Evolutionary conservation across 768 basidiomycete genomes (phyloP), one percentile per base, ranked within the genome.

Genomic region (Lactarius sanguifluus): DNA sequence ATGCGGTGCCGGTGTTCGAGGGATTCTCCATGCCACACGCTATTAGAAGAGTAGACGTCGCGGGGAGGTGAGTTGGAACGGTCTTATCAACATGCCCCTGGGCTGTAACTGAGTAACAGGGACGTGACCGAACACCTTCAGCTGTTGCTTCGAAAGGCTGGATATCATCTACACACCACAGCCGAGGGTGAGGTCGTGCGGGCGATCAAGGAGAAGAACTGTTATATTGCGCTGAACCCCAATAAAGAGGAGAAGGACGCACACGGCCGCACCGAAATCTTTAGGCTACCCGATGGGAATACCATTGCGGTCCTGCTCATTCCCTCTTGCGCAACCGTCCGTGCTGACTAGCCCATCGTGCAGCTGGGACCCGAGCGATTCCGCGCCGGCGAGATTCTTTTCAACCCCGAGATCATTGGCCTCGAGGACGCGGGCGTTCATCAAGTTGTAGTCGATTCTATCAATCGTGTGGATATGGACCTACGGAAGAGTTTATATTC

Each of bases 21-120:
- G 97, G 97, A 1, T 98, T 98, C 81, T 96, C 94, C 7, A 98
- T 98, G 94, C 95, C 96, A 52, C 96, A 98, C 75, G 96, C 97
- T 47, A 96, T 98, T 70, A 87, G 94, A 50, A 84, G 97, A 71
- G 91, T 99, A 55, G 97, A 99, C 75, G 87, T 99, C 18, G 97
- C 97, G 43, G 97, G 97, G 76, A 85, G 96, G 94, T 92, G 75
- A 70, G 82, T 74, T 64, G 38, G 25, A 12, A 20, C 36, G 16
- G 52, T 23, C 54, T 40, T 15, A n/a, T 25, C 64, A 43, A 45
- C 56, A 63, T 65, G 40, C 36, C 56, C 41, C 38, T 52, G 23
- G 57, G 38, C 38, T 57, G 57, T 62, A 65, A 66, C 69, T 28
- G 20, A 52, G 57, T 36, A 61, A 28, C 73, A 96, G 96, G 77